Percentiles rank a stretch among this genome's conserved stretches.
Evolutionary conservation across 2,329 filamentous ascomycete species (phyloP).

Genomic region (Neurospora sp.): DNA sequence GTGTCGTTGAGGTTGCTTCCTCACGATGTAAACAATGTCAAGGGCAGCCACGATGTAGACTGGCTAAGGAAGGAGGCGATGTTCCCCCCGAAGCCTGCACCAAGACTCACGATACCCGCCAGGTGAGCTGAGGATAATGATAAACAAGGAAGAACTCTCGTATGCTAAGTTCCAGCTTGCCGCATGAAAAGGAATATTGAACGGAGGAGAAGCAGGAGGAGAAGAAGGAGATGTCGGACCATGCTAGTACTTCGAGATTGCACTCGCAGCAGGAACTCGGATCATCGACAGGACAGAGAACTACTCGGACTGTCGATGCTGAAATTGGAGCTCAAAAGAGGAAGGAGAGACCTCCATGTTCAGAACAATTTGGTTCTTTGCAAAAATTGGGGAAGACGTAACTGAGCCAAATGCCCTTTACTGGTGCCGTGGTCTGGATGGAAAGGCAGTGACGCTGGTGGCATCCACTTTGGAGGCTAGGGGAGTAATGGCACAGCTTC

Average conservation of each 20-base stretch:
- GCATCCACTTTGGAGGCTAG: neutral
- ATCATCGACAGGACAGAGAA: neutral
- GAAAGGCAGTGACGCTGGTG: neutral
- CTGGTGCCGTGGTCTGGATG: neutral
- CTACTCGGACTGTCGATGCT: neutral
- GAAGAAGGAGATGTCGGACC: neutral
- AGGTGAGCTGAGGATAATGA: neutral
- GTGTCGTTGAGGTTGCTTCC: neutral
- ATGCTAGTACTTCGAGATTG: neutral
- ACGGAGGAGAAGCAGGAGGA: neutral
- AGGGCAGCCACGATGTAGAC: neutral
- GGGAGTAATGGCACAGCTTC: neutral
- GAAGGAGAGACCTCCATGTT: neutral
- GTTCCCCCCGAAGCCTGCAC: neutral
- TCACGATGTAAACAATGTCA: neutral
- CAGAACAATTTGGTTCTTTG: neutral
- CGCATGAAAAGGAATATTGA: neutral
- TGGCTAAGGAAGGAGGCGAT: neutral
- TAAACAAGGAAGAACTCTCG: neutral
- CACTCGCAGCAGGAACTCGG: neutral
- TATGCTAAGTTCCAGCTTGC: neutral
- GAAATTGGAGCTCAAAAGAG: neutral
- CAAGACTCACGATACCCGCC: neutral
- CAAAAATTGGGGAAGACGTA: neutral
- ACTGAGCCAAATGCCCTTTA: neutral